phyloP scores from a whole-genome alignment of 805 yeast genomes.

The Pichia phayaonensis region DNA sequence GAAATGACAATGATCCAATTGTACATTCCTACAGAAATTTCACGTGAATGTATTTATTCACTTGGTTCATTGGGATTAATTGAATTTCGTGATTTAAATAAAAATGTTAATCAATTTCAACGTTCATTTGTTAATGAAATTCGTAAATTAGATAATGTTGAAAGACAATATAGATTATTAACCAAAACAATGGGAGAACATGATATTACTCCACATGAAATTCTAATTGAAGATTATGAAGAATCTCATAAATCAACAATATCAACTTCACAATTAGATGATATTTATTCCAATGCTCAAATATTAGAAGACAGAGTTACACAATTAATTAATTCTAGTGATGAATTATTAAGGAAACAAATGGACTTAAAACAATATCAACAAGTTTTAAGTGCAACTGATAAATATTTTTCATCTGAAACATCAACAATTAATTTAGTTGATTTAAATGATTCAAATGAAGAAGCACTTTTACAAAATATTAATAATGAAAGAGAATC shows the following conservation, averaged over 20 bases:
- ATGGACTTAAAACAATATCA: conserved; percentile 65
- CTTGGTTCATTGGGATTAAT: conserved; percentile 80
- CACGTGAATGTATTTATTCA: conserved; percentile 78
- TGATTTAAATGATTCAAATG: conserved; percentile 23
- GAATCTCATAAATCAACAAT: conserved; percentile 15
- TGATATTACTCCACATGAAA: conserved; percentile 19
- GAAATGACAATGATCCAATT: conserved; percentile 91
- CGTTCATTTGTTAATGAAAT: conserved; percentile 86
- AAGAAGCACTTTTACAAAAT: conserved; percentile 30
- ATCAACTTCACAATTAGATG: conserved; percentile 52
- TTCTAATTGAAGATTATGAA: conserved; percentile 18
- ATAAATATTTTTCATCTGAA: conserved; percentile 34
- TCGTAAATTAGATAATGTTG: conserved; percentile 75
- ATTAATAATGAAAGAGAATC: conserved; percentile 33
- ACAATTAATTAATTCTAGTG: conserved; percentile 64
- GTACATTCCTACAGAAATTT: conserved; percentile 83
- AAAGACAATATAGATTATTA: conserved; percentile 69
- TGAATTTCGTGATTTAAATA: conserved; percentile 86
- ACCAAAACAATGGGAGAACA: conserved; percentile 41
- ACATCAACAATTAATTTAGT: conserved; percentile 20
- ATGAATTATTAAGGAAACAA: conserved; percentile 54
- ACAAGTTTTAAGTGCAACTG: conserved; percentile 47
- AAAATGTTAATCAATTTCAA: conserved; percentile 79
- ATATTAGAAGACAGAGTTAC: conserved; percentile 65
- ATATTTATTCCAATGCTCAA: conserved; percentile 52